Base-by-base conservation (phyloP, 129 eudicot genomes). In the Deinandra increscens region DNA sequence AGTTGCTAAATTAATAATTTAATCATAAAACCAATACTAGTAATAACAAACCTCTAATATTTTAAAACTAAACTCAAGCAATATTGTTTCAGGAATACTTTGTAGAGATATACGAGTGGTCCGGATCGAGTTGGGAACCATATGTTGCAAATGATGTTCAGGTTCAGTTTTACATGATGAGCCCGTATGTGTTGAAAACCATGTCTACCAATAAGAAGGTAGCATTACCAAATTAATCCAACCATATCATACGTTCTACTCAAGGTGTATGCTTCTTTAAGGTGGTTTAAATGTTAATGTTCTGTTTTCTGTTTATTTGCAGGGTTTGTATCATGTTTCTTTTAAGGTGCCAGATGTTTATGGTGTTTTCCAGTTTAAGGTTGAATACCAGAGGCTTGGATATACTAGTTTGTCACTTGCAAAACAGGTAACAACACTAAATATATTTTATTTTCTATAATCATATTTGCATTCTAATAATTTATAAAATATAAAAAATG, bases 81-180 rank as follows among this genome's bases (percentile, higher is more conserved):
- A 33, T 61, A 45, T 68, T 53, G 42, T 70, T 79, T 60, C 74
- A 93, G 99, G 95, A 93, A 69, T 93, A 89, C 74, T 74, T 83
- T 39, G 88, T 93, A 65, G 99, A 89, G 66, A 83, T 93, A 44
- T 87, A 81, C 60, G 93, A 94, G 66, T 94, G 99, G 99, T 87
- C 93, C 69, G 97, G 97, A 26, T 76, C 75, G 50, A 85, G 84
- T 62, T 93, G 99, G 99, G 80, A 79, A 75, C 99, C 99, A 62
- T 94, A 94, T 54, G 86, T 94, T 60, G 87, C 93, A 6, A 71
- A 82, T 75, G 97, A 94, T 85, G 90, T 94, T 70, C 97, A 89
- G 75, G 73, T 89, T 60, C 99, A 94, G 78, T 94, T 93, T 83
- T 93, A 89, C 85, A 93, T 89, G 99, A 93, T 93, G 99, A 93